These are phyloP conservation scores for Tanacetum coccineum DNA, from an alignment of 129 eudicot genomes.

Conservation along the genomic window DNA sequence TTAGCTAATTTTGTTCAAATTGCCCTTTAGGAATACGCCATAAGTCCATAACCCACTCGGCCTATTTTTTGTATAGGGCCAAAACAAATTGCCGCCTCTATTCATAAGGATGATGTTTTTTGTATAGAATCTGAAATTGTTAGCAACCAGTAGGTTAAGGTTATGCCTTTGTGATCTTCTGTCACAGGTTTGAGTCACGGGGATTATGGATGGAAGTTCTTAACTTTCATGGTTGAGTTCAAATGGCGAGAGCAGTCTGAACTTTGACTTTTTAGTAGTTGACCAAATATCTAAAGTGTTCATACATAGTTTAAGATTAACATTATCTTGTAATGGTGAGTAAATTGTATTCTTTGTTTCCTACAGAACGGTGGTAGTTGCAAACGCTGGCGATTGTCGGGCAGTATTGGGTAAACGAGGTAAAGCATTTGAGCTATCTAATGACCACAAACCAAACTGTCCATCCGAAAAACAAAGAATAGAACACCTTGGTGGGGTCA, in stretches of 20 bases:
- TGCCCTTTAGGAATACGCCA: background rate
- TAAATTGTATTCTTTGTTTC: background rate
- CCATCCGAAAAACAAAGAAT: slow-evolving; percentile 57
- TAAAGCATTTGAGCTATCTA: slow-evolving; percentile 71
- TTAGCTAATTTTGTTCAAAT: background rate
- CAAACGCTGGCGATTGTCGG: slow-evolving; percentile 96
- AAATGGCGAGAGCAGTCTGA: background rate
- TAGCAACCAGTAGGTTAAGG: slow-evolving; percentile 13
- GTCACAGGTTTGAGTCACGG: slow-evolving; percentile 24
- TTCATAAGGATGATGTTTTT: no score
- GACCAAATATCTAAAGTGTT: background rate
- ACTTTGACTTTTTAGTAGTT: slow-evolving; percentile 1
- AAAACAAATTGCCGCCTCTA: no score
- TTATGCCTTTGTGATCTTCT: slow-evolving; percentile 24
- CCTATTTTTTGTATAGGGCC: no score
- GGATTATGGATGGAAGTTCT: slow-evolving; percentile 3
- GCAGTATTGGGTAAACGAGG: slow-evolving; percentile 87
- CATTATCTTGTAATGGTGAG: background rate
- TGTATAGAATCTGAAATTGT: background rate
- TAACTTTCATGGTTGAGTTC: background rate
- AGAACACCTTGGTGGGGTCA: slow-evolving; percentile 79
- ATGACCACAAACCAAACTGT: slow-evolving; percentile 79
- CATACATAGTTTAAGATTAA: background rate
- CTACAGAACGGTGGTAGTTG: slow-evolving; percentile 56
- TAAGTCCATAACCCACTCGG: no score